Evolutionary conservation across 371 early-diverging fungal genomes (phyloP), one percentile per base, ranked within the genome.

Genomic region (Mucor circinelloides): DNA sequence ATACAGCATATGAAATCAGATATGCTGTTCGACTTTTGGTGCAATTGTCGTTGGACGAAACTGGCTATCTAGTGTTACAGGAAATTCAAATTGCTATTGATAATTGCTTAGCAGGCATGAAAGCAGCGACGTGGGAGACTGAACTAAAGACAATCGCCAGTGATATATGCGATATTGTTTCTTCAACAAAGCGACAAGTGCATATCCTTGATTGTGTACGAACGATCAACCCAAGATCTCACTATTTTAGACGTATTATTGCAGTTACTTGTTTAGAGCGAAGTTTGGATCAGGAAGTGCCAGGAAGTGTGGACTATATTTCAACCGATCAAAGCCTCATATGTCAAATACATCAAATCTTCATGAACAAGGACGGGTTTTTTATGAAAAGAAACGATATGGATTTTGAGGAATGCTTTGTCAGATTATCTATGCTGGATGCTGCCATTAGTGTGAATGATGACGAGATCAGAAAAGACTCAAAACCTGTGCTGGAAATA

Each of bases 11-110:
- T 13, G 68, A 70, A 5, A 60, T 77, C 23, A 66, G 63, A 27
- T 73, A 75, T 28, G 50, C 72, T 10, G 30, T 73, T 13, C 59
- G 74, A 10, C 8, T 79, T 3, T 55, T 82, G 10, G 38, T 79
- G 13, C 76, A 75, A 32, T 59, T 82, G 15, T 74, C 72, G 0
- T 6, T 79, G 50, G 82, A 82, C 50, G 70, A 69, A 23, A 54
- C 64, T 2, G 74, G 79, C 23, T 44, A 57, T 15, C 40, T 70
- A 12, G 44, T 77, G 6, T 42, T 67, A 15, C 69, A 73, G 19
- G 73, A 75, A 13, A 66, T 82, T 34, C 74, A 82, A 58, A 64
- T 69, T 4, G 68, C 70, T 0, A 67, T 82, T n/a, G 75, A 72
- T 27, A 66, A 70, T 19, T 73, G 76, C 27, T 32, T 76, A 48